phyloP scores from a whole-genome alignment of 768 basidiomycete species.

The Suillus alpinus region DNA sequence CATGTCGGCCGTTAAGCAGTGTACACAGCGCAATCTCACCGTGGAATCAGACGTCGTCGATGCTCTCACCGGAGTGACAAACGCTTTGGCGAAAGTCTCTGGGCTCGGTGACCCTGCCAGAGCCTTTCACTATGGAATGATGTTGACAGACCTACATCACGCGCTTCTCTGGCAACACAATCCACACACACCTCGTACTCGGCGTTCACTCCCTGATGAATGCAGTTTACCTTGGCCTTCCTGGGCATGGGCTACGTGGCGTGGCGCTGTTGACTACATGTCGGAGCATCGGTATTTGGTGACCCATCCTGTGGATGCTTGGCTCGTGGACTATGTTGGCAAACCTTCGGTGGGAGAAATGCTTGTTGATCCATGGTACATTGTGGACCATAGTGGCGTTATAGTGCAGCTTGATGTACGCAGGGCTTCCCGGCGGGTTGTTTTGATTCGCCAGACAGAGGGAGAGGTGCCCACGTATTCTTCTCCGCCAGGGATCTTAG shows the following conservation, averaged over 20 bases:
- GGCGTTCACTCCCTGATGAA: constrained; percentile 6
- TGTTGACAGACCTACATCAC: constrained; percentile 11
- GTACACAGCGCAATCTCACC: background rate
- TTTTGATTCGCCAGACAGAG: background rate
- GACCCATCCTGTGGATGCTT: background rate
- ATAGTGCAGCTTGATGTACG: constrained; percentile 16
- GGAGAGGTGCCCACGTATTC: background rate
- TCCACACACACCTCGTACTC: constrained; percentile 8
- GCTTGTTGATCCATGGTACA: constrained; percentile 14
- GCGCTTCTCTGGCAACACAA: constrained; percentile 22
- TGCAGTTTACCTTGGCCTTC: constrained; percentile 16
- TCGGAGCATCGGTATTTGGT: background rate
- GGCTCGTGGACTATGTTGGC: background rate
- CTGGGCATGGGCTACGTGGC: constrained; percentile 26
- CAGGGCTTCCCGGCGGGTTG: background rate
- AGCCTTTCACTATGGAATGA: background rate
- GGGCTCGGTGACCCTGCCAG: background rate
- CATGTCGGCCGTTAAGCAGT: background rate
- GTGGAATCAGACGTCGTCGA: background rate
- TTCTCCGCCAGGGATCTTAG: background rate
- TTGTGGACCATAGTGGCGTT: constrained; percentile 11
- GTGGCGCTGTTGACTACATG: constrained; percentile 13
- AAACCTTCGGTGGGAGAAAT: constrained; percentile 14
- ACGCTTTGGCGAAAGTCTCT: background rate
- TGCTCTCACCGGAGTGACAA: constrained; percentile 1